Percentiles rank a stretch among this genome's conserved stretches.
phyloP scores from a whole-genome alignment of 768 basidiomycete genomes.

The Amanita molliuscula region DNA sequence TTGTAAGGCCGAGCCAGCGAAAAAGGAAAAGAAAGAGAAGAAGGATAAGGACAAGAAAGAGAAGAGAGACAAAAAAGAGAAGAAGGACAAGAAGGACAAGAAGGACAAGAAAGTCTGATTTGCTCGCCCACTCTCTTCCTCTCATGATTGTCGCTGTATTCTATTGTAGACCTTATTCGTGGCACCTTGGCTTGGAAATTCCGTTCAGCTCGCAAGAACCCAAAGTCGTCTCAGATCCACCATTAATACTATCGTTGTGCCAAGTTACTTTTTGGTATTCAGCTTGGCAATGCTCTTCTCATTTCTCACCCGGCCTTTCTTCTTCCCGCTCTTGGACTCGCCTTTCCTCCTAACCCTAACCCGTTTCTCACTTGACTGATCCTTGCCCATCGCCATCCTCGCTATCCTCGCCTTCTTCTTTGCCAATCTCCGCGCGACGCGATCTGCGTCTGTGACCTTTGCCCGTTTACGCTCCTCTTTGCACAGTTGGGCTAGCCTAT shows the following conservation, averaged over 20 bases:
- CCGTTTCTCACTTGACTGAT: constrained; percentile 27
- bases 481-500: constrained; percentile 62
- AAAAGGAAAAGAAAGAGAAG: constrained; percentile 30
- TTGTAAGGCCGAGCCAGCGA: constrained; percentile 21
- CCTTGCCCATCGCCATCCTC: constrained; percentile 24
- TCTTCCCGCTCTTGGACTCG: constrained; percentile 24
- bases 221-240: neutral
- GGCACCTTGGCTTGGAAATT: neutral
- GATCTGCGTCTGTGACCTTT: constrained; percentile 72
- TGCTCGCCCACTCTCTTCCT: neutral
- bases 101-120: constrained; percentile 18
- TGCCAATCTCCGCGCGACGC: constrained; percentile 73
- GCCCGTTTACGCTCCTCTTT: constrained; percentile 81
- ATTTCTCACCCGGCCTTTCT: constrained; percentile 33
- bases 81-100: constrained; percentile 27
- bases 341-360: constrained; percentile 39
- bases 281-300: constrained; percentile 39
- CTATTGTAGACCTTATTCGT: neutral
- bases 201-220: neutral
- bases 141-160: neutral
- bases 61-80: constrained; percentile 49
- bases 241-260: no score
- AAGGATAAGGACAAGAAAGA: no score
- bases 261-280: constrained; percentile 47
- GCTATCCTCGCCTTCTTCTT: constrained; percentile 76